Evolutionary conservation across 2,329 filamentous ascomycete genomes (phyloP).

Genomic region (Stachybotrys chartarum): DNA sequence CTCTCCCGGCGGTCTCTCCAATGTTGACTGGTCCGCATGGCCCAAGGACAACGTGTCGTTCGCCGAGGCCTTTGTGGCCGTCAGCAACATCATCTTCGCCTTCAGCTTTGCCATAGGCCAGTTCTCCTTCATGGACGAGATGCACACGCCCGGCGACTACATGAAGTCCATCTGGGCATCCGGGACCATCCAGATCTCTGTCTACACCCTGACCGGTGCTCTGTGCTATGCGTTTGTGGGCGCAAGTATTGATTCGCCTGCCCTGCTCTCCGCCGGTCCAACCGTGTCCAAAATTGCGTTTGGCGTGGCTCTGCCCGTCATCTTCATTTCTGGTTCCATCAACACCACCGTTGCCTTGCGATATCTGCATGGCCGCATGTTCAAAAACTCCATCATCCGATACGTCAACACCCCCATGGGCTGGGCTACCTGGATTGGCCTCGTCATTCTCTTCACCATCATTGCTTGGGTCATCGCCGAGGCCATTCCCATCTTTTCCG

Average conservation of each 20-base stretch:
- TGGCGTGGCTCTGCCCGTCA: conserved; percentile 22
- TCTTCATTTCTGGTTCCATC: conserved; percentile 60
- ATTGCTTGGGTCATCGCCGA: conserved; percentile 57
- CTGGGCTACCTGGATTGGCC: conserved; percentile 43
- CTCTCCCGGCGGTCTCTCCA: conserved; percentile 4
- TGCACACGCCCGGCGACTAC: conserved; percentile 22
- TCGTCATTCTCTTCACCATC: conserved; percentile 30
- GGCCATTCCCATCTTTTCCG: conserved; percentile 61
- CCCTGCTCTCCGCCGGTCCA: conserved; percentile 50
- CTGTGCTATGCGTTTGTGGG: conserved; percentile 62
- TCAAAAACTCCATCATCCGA: conserved; percentile 22
- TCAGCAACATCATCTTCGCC: conserved; percentile 53
- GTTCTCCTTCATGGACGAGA: conserved; percentile 2
- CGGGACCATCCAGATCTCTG: conserved; percentile 45
- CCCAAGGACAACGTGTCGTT: conserved; percentile 30
- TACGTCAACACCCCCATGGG: conserved; percentile 29
- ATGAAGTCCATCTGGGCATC: conserved; percentile 45
- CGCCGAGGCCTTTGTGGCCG: conserved; percentile 42
- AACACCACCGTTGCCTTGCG: conserved; percentile 33
- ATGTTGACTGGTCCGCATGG: conserved; percentile 23
- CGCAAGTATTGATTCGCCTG: conserved; percentile 49
- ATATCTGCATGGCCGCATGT: conserved; percentile 26
- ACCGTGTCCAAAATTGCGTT: conserved; percentile 54
- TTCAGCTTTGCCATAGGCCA: not conserved
- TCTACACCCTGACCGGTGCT: conserved; percentile 55